Evolutionary conservation across 148 eudicot species (phyloP), one percentile per base, ranked within the genome.

Genomic region (Rheum nobile): DNA sequence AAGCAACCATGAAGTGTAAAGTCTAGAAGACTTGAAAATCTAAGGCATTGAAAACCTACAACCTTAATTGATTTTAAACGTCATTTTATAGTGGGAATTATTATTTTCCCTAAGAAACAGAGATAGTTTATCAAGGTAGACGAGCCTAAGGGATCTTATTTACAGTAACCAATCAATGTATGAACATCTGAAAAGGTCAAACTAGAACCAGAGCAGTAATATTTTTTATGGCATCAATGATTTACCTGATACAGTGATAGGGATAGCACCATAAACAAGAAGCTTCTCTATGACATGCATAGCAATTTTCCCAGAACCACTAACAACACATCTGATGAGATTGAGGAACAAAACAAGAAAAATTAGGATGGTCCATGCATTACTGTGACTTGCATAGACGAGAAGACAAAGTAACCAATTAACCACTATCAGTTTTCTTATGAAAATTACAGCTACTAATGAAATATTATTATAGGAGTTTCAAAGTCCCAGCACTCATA

Each of bases 281-380:
- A 96, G 93, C 94, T 96, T 96, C 84, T 96, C 99, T 48, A 88
- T 82, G 74, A 96, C 99, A 88, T 96, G 94, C 89, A 96, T 80
- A 79, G 99, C 91, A 65, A 92, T 88, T 87, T 96, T 96, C 83
- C 99, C 99, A 86, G 90, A 90, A 72, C 99, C 99, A 82, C 97
- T 96, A 79, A 96, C 96, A 75, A 81, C 97, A 81, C 99, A 96
- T 84, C 98, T 94, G 83, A 59, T 44, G 54, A 55, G 77, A 57
- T 63, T 42, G 26, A 72, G 16, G 14, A 57, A 57, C 65, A 57
- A 26, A 57, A 26, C 65, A 57, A 24, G 34, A 57, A 57, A 19
- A 24, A 57, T 57, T 57, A 57, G 63, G 59, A 21, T 26, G 24
- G 32, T 26, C 63, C 63, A 55, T 55, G 63, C 2, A 55, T 55